Base-by-base conservation (phyloP, 805 yeast species). In the Starmerella roubikii region DNA sequence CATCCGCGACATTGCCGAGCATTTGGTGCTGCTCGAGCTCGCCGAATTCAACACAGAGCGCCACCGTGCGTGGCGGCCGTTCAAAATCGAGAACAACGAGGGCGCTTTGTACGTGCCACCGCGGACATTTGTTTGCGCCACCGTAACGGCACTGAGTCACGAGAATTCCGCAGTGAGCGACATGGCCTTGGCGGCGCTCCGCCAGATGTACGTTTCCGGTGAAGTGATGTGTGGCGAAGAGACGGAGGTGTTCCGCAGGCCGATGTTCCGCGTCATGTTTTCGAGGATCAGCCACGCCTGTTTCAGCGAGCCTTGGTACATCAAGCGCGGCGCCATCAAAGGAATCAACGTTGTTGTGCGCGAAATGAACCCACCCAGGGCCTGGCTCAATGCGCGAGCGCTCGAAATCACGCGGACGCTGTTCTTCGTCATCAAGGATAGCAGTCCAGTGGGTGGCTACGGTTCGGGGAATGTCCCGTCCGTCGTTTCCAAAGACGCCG, bases 231-330 rank as follows among this genome's bases (percentile, higher is more conserved):
- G 84, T 59, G 93, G 88, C 0, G 60, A 68, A 0, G 66, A 67
- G 1, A 80, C 75, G 16, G 70, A 73, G 33, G 78, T 83, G 1
- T 66, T 78, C 42, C 69, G 73, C 38, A 79, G 72, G 28, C 83
- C 94, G 1, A 67, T 85, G 27, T 70, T 85, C 47, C 71, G 91
- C 42, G 68, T 78, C 6, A 64, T 88, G 65, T 76, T 82, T 48
- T 77, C 83, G 36, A 78, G 77, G 38, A 79, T 93, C 52, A 76
- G 91, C 32, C 99, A 93, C 54, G 72, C 83, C 32, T 86, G 97
- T 60, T 91, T 81, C 55, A 93, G 82, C 45, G 94, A 83, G 57
- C 78, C 75, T 26, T 88, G 81, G 59, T 82, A 80, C 55, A 69
- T 76, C 25, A 91, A 91, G 50, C 66, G 82, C 8, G 96, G 96